These are phyloP conservation scores for Escovopsis sp. DNA, from an alignment of 2,329 filamentous ascomycete species.

Conservation along the genomic window DNA sequence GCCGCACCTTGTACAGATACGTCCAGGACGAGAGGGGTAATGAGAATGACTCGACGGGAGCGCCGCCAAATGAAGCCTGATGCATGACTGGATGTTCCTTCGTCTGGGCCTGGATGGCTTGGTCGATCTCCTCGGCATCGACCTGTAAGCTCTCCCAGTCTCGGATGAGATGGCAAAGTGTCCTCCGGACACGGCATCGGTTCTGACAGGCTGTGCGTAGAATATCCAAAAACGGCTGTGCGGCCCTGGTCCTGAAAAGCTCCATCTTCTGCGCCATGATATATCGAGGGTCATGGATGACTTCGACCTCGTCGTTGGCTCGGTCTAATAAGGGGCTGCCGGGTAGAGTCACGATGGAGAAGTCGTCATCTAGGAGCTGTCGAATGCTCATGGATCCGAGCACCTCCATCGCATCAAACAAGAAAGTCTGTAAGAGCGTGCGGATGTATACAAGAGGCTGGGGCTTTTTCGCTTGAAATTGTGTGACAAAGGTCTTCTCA, in stretches of 20 bases:
- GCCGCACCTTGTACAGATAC: slow-evolving; percentile 76
- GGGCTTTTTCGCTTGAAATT: slow-evolving; percentile 65
- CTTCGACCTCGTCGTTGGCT: slow-evolving; percentile 61
- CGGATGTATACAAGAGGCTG: slow-evolving; percentile 75
- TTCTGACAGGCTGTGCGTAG: slow-evolving; percentile 82
- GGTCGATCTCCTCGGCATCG: slow-evolving; percentile 67
- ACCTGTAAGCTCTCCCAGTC: slow-evolving; percentile 76
- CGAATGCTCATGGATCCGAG: slow-evolving; percentile 54
- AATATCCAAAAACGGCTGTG: slow-evolving; percentile 66
- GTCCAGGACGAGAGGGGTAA: slow-evolving; percentile 78
- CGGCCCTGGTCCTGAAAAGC: slow-evolving; percentile 43
- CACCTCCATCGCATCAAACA: slow-evolving; percentile 59
- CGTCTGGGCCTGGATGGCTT: slow-evolving; percentile 45
- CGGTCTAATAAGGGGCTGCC: slow-evolving; percentile 56
- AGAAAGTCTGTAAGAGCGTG: slow-evolving; percentile 59
- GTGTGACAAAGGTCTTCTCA: slow-evolving; percentile 52
- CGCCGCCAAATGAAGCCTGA: slow-evolving; percentile 17
- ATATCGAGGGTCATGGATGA: slow-evolving; percentile 58
- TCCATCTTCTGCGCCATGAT: slow-evolving; percentile 64
- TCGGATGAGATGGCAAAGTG: slow-evolving; percentile 67
- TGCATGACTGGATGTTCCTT: slow-evolving; percentile 45
- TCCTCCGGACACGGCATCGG: slow-evolving; percentile 73
- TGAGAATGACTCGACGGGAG: slow-evolving; percentile 41
- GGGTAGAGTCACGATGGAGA: slow-evolving; percentile 64
- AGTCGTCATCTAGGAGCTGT: slow-evolving; percentile 65